These are phyloP conservation scores for Vaccinium myrtillus DNA, from an alignment of 148 eudicot species.

Conservation along the genomic window DNA sequence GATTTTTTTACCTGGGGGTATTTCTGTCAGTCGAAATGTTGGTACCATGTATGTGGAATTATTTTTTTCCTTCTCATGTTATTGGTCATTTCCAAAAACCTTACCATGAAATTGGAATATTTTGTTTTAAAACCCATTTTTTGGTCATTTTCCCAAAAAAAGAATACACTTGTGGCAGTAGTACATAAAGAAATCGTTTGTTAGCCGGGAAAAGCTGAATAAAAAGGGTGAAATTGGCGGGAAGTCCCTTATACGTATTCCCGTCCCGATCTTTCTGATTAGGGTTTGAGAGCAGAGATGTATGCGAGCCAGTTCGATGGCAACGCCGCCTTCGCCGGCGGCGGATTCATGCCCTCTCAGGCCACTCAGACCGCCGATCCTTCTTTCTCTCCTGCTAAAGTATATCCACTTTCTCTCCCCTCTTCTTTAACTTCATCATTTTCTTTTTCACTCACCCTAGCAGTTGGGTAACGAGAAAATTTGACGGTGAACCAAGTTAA, in stretches of 20 bases:
- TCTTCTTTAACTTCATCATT: not conserved
- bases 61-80: no score
- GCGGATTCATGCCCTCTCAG: conserved; percentile 85
- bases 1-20: no score
- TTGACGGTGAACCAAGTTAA: not conserved
- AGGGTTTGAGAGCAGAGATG: conserved; percentile 15
- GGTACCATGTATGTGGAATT: no score
- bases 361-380: conserved; percentile 64
- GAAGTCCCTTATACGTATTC: not conserved
- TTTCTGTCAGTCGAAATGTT: no score
- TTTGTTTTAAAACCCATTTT: no score
- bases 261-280: not conserved
- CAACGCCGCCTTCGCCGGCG: conserved; percentile 64
- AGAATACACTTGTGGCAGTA: no score
- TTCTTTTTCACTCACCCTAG: not conserved
- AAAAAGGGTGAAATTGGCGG: not conserved
- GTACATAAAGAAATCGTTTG: no score
- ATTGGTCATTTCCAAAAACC: no score
- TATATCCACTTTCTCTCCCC: conserved; percentile 8
- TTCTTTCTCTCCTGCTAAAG: conserved; percentile 52
- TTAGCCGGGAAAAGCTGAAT: not conserved
- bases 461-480: not conserved
- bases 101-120: no score
- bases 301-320: conserved; percentile 55
- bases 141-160: no score